Percentiles rank a stretch among this genome's conserved stretches.
These are phyloP conservation scores for Exophiala oligosperma DNA, from an alignment of 2,329 filamentous ascomycete genomes.

Conservation along the genomic window DNA sequence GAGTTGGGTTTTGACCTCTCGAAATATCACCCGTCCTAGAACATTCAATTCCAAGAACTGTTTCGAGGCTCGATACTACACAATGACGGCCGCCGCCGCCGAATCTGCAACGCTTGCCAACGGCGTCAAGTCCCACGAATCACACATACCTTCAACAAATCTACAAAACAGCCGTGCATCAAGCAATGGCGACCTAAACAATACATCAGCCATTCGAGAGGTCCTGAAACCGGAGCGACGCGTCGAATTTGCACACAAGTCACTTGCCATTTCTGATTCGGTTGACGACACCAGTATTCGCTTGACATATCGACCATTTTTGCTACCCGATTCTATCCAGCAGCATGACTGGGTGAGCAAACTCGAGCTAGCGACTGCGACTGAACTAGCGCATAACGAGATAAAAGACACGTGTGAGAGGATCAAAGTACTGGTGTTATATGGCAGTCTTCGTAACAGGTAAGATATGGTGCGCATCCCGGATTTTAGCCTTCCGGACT, in stretches of 20 bases:
- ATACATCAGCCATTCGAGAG: slow-evolving; percentile 14
- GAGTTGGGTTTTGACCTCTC: too few relatives aligned
- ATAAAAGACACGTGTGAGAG: slow-evolving; percentile 41
- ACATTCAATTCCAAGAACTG: too few relatives aligned
- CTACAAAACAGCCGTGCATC: too few relatives aligned
- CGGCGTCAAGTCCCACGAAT: too few relatives aligned
- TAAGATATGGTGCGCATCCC: neutral
- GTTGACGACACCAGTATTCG: slow-evolving; percentile 53
- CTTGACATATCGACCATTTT: slow-evolving; percentile 57
- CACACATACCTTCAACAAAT: too few relatives aligned
- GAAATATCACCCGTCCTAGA: too few relatives aligned
- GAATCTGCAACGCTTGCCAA: too few relatives aligned
- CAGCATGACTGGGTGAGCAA: slow-evolving; percentile 56
- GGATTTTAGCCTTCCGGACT: too few relatives aligned
- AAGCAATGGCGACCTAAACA: slow-evolving; percentile 18
- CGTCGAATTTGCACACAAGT: slow-evolving; percentile 23
- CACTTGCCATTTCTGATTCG: slow-evolving; percentile 45
- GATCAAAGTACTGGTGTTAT: slow-evolving; percentile 60
- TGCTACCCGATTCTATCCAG: slow-evolving; percentile 43
- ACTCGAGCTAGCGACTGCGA: slow-evolving; percentile 56
- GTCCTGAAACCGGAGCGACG: slow-evolving; percentile 11
- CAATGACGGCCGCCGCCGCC: too few relatives aligned
- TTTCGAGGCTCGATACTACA: too few relatives aligned
- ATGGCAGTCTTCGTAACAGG: slow-evolving; percentile 57
- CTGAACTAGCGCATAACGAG: slow-evolving; percentile 53